phyloP scores from a whole-genome alignment of 495 filamentous ascomycete species.

The Aspergillus indologenus region DNA sequence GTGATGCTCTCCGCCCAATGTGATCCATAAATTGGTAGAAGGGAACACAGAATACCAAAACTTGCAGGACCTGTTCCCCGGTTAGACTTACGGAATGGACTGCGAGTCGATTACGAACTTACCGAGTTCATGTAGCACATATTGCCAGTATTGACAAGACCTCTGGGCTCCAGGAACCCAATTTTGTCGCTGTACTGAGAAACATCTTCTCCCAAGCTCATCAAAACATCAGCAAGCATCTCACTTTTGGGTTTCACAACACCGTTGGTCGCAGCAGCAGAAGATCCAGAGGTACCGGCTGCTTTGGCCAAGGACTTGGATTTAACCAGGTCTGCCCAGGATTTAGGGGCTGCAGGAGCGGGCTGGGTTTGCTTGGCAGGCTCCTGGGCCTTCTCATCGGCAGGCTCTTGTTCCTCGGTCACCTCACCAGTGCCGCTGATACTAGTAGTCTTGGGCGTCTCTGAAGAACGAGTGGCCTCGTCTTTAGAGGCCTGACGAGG shows the following conservation, averaged over 20 bases:
- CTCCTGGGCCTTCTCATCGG: constrained; percentile 26
- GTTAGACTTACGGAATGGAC: not conserved
- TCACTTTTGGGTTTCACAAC: constrained; percentile 50
- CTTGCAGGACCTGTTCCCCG: constrained; percentile 73
- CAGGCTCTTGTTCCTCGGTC: constrained; percentile 18
- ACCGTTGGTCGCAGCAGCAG: constrained; percentile 43
- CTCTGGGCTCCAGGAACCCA: constrained; percentile 87
- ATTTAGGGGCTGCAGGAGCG: constrained; percentile 54
- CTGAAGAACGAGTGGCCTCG: constrained; percentile 34
- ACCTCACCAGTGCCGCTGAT: constrained; percentile 20
- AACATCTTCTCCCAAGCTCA: constrained; percentile 59
- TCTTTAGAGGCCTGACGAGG: constrained; percentile 44
- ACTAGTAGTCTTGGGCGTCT: constrained; percentile 34
- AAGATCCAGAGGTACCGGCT: constrained; percentile 22
- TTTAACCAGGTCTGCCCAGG: constrained; percentile 74
- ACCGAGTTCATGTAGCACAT: constrained; percentile 99
- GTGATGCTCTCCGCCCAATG: constrained; percentile 72
- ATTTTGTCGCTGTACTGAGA: constrained; percentile 60
- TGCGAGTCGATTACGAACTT: constrained; percentile 31
- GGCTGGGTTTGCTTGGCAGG: constrained; percentile 37
- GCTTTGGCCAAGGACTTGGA: constrained; percentile 40
- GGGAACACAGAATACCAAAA: constrained; percentile 85
- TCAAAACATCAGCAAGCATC: constrained; percentile 70
- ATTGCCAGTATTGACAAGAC: constrained; percentile 94
- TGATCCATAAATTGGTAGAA: constrained; percentile 94